Evolutionary conservation across 2,329 filamentous ascomycete genomes (phyloP), one percentile per base, ranked within the genome.

Genomic region (Didymella segeticola): DNA sequence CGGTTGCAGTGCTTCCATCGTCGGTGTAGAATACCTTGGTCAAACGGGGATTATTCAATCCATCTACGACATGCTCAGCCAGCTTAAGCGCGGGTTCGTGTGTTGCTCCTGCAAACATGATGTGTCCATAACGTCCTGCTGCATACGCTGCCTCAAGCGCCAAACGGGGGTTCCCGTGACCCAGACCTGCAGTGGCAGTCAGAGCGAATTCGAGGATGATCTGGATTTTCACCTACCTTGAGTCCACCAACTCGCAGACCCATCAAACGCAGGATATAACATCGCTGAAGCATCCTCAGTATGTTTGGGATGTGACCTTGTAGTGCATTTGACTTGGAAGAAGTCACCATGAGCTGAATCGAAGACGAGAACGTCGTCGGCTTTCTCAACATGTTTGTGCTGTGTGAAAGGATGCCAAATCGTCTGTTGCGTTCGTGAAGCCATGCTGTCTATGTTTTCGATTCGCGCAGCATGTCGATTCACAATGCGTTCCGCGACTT

Each of bases 341-440:
- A 86, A 86, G 66, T 93, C 90, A 7, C 88, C 89, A 53, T 89
- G 83, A 0, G 91, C 91, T 0, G 90, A 93, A 69, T 96, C 91
- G 50, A 96, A 92, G 0, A 86, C 82, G 0, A 86, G 82, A 38
- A 96, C 90, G 12, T 85, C 84, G 2, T 71, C 85, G 75, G 5
- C 84, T 73, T 0, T 79, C 77, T 60, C 90, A 78, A 43, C 83
- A 79, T 43, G 84, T 33, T 84, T 84, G 57, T 96, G 91, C 63
- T 96, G 91, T 0, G 90, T 93, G 64, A 96, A 96, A 0, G 91
- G 91, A 63, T 93, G 93, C 91, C 91, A 96, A 30, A 96, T 91
- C 2, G 51, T 53, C 20, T 65, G 41, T 1, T 61, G 56, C 0
- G 91, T 90, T 33, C 82, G 79, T 1, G 75, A 67, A 0, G 85